Percentiles rank a stretch among this genome's conserved stretches.
These are phyloP conservation scores for Volutella citrinella DNA, from an alignment of 2,329 filamentous ascomycete genomes.

Conservation along the genomic window DNA sequence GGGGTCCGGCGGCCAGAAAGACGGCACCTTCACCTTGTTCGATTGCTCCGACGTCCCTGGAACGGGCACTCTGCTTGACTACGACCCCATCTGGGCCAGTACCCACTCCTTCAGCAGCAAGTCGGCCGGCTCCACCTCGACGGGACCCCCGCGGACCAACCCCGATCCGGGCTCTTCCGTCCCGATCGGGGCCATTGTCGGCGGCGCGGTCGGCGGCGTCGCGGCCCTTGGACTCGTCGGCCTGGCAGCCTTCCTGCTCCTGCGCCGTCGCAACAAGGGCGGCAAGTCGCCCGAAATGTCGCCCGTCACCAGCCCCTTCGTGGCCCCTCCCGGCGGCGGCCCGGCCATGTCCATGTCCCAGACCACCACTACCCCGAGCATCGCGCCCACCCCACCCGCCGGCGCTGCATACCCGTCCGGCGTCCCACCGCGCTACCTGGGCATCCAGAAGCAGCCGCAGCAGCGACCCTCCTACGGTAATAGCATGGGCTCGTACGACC, in stretches of 20 bases:
- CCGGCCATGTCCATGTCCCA: constrained; percentile 18
- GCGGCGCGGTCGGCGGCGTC: constrained; percentile 46
- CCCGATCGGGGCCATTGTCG: constrained; percentile 42
- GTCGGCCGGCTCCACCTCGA: constrained; percentile 1
- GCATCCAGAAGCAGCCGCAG: constrained; percentile 21
- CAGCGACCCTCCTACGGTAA: constrained; percentile 26
- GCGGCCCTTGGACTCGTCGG: constrained; percentile 39
- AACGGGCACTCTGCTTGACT: constrained; percentile 25
- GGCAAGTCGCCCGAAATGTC: constrained; percentile 20
- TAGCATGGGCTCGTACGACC: constrained; percentile 16
- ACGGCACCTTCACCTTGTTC: constrained; percentile 21
- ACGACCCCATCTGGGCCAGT: constrained; percentile 23
- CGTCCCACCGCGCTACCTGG: constrained; percentile 23
- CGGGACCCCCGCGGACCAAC: constrained; percentile 6
- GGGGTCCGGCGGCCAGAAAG: constrained; percentile 9
- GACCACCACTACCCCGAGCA: constrained; percentile 18
- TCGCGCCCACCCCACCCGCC: constrained; percentile 19
- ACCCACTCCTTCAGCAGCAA: constrained; percentile 17
- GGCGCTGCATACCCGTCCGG: constrained; percentile 25
- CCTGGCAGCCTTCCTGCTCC: constrained; percentile 37
- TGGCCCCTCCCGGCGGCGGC: constrained; percentile 3
- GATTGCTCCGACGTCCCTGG: constrained; percentile 25
- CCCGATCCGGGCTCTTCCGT: constrained; percentile 2
- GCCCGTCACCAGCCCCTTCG: constrained; percentile 6
- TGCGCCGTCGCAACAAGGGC: constrained; percentile 36